Base-by-base conservation (phyloP, 805 yeast genomes). In the Priceomyces carsonii region DNA sequence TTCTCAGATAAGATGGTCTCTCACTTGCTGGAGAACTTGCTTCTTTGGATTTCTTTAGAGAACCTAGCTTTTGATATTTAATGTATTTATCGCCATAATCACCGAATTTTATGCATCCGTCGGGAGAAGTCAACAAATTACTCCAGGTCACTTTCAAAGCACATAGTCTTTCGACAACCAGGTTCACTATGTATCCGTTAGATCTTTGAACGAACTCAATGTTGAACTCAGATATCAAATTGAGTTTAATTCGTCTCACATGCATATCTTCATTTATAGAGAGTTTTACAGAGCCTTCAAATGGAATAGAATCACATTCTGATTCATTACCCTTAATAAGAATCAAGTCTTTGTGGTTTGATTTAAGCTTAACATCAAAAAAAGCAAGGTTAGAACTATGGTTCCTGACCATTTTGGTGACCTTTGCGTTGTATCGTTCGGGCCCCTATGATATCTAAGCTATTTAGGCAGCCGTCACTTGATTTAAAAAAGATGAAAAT, bases 211-310 rank as follows among this genome's bases (percentile, higher is more conserved):
- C 51, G 51, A 62, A 75, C 30, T 68, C 71, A 9, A 72, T 51
- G 22, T 59, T 53, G 48, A 63, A 66, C 30, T 68, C 73, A 1
- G 80, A 80, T 1, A 53, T 46, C 13, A 76, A 48, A 12, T 53
- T 51, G 28, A 76, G 53, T n/a, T 56, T 49, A 27, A 76, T 53
- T 26, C 51, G 50, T 28, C 58, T 62, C 17, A 73, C 57, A 34
- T 64, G 69, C 25, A 65, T 57, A 28, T 66, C 67, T 27, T 67
- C 69, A 6, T 71, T 69, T 3, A 73, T 50, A 15, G 73, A 57
- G 26, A 75, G 52, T 29, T 73, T 76, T 29, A 76, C 69, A 33
- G 60, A 63, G 0, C 82, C 82, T 16, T 63, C 66, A 17, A 76
- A 43, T 6, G 65, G 57, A 1, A 72, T 53, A 4, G 66, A 52